Evolutionary conservation across 1,284 basidiomycete genomes (phyloP).

Genomic region (Ustilago xerochloae): DNA sequence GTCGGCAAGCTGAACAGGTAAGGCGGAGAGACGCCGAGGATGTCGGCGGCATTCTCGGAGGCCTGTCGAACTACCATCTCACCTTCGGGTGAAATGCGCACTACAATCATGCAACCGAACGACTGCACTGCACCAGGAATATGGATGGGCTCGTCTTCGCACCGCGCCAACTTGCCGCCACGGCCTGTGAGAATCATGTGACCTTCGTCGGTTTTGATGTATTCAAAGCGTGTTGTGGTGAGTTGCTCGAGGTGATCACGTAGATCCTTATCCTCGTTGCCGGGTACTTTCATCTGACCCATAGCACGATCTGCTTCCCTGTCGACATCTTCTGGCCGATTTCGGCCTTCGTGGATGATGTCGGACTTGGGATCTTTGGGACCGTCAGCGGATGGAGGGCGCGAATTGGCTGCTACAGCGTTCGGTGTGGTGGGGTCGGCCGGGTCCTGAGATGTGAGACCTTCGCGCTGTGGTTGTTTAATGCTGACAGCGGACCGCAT

Average conservation of each 20-base stretch:
- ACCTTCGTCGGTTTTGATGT: conserved; percentile 77
- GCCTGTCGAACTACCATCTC: conserved; percentile 79
- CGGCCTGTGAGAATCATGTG: conserved; percentile 78
- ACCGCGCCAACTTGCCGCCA: conserved; percentile 77
- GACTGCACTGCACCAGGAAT: conserved; percentile 86
- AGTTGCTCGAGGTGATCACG: conserved; percentile 40
- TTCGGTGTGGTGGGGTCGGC: neutral
- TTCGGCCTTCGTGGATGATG: conserved; percentile 30
- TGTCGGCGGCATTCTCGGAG: conserved; percentile 79
- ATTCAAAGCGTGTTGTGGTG: conserved; percentile 73
- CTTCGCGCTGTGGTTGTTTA: conserved; percentile 38
- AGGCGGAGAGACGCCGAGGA: conserved; percentile 80
- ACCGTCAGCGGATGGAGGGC: conserved; percentile 13
- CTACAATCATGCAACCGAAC: conserved; percentile 82
- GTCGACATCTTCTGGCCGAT: conserved; percentile 35
- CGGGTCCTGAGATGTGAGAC: conserved; percentile 8
- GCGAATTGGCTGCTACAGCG: conserved; percentile 7
- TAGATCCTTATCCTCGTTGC: conserved; percentile 23
- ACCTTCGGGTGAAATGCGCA: conserved; percentile 77
- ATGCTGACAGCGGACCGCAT: conserved; percentile 61
- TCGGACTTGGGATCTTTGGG: conserved; percentile 3
- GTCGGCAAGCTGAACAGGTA: conserved; percentile 82
- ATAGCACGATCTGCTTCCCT: conserved; percentile 30
- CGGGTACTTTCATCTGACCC: conserved; percentile 34
- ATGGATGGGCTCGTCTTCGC: conserved; percentile 89